phyloP scores from a whole-genome alignment of 1,139 yeast species.

The Yamadazyma trypodendri region DNA sequence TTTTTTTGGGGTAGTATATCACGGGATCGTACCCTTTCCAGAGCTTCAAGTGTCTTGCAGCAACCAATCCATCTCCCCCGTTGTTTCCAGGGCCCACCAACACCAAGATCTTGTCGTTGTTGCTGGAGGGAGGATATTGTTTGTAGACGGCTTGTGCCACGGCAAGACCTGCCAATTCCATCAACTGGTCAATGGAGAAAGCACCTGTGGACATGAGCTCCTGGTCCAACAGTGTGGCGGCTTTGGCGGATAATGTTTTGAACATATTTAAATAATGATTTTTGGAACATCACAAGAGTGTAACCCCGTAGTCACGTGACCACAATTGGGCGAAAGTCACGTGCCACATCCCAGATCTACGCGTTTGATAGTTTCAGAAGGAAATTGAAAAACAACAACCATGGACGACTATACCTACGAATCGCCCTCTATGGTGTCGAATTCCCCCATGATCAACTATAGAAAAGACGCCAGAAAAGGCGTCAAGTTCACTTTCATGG shows the following conservation, averaged over 20 bases:
- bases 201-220: constrained; percentile 86
- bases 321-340: no score
- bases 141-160: constrained; percentile 84
- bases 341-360: no score
- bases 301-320: no score
- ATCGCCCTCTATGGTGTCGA: constrained; percentile 33
- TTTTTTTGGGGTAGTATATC: constrained; percentile 65
- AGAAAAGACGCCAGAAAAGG: constrained; percentile 82
- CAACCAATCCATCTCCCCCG: constrained; percentile 96
- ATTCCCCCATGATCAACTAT: constrained; percentile 50
- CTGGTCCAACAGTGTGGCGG: constrained; percentile 77
- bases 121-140: constrained; percentile 47
- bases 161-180: constrained; percentile 95
- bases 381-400: constrained; percentile 3
- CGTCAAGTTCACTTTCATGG: constrained; percentile 77
- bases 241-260: constrained; percentile 54
- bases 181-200: constrained; percentile 86
- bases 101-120: constrained; percentile 52
- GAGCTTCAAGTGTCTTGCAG: constrained; percentile 83
- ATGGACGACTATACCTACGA: constrained; percentile 28
- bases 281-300: no score
- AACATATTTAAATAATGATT: no score
- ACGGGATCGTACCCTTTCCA: constrained; percentile 73
- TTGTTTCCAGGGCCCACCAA: constrained; percentile 95
- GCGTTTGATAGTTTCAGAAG: no score